Base-by-base conservation (phyloP, 2,329 filamentous ascomycete genomes). In the Fusarium tricinctum region DNA sequence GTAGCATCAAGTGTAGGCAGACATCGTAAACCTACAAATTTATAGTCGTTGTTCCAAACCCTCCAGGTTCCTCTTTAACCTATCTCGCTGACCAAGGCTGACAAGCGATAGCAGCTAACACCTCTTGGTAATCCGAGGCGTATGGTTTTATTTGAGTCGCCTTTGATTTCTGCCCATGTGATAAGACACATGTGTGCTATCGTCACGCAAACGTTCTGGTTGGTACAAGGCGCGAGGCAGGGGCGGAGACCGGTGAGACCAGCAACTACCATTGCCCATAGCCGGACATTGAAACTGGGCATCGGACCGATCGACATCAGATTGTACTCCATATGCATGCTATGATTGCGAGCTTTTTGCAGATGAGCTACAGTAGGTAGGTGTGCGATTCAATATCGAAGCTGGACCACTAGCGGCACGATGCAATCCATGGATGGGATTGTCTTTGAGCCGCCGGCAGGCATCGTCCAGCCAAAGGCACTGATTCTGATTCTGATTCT, bases 221-320 rank as follows among this genome's bases (percentile, higher is more conserved):
- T 74, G 73, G 71, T 64, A 73, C 62, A 35, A 35, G 14, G 33
- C 33, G 17, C 33, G 54, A 72, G 59, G 52, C 45, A 65, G 66
- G 70, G 65, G 71, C 66, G 68, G 65, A 50, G 70, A 74, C 73
- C 73, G 73, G 73, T 74, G 73, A 74, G 63, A 44, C 49, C 28
- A 68, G 58, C 40, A 59, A 59, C 57, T 54, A 70, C 64, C 60
- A 69, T 69, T 59, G 51, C 58, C 70, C 65, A 57, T 55, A 48
- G 47, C 47, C 54, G 58, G 51, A 49, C 39, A 48, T 52, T 35
- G 56, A 39, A 64, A 42, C 30, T 33, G 56, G 60, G 46, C 61
- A 68, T 72, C 55, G 59, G 67, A 48, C 70, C 72, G 68, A 70
- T 68, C 69, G 53, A 64, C 50, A 48, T 55, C 62, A 50, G 56